Evolutionary conservation across 2,329 filamentous ascomycete genomes (phyloP).

Genomic region (Zymoseptoria tritici): DNA sequence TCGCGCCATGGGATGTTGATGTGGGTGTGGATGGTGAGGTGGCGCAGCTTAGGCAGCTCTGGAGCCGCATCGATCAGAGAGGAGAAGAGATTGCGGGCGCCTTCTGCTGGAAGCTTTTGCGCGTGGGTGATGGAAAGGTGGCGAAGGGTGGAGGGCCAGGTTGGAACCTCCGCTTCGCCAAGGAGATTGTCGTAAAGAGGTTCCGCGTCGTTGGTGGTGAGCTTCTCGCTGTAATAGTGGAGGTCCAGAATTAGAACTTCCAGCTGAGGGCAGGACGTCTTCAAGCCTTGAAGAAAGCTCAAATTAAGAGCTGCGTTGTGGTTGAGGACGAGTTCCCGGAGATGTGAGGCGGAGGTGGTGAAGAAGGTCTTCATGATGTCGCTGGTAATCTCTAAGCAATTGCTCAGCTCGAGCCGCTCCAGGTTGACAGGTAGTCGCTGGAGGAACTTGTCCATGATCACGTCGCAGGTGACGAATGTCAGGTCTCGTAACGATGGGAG

Average conservation of each 20-base stretch:
- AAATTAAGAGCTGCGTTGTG: constrained; percentile 76
- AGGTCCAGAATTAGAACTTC: constrained; percentile 68
- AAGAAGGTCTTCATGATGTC: constrained; percentile 60
- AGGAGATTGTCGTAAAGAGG: constrained; percentile 67
- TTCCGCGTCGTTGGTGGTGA: constrained; percentile 61
- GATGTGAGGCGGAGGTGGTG: constrained; percentile 55
- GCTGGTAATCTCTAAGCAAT: constrained; percentile 69
- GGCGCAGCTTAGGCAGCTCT: constrained; percentile 58
- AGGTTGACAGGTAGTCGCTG: constrained; percentile 60
- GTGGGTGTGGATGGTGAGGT: constrained; percentile 67
- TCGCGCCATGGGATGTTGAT: constrained; percentile 74
- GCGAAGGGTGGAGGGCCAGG: constrained; percentile 68
- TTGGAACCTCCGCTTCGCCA: constrained; percentile 55
- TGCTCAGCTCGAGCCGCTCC: constrained; percentile 62
- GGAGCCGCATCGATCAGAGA: constrained; percentile 68
- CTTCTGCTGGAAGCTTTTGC: constrained; percentile 61
- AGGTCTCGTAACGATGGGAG: constrained; percentile 61
- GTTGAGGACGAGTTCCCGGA: constrained; percentile 61
- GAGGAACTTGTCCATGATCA: constrained; percentile 63
- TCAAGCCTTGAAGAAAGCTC: constrained; percentile 62
- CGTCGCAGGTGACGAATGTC: constrained; percentile 65
- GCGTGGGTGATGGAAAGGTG: constrained; percentile 69
- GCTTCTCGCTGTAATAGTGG: constrained; percentile 65
- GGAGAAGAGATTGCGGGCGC: constrained; percentile 69
- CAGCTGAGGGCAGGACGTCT: constrained; percentile 60